These are phyloP conservation scores for Lithocarpus polystachyus DNA, from an alignment of 306 rosid genomes.

Conservation along the genomic window DNA sequence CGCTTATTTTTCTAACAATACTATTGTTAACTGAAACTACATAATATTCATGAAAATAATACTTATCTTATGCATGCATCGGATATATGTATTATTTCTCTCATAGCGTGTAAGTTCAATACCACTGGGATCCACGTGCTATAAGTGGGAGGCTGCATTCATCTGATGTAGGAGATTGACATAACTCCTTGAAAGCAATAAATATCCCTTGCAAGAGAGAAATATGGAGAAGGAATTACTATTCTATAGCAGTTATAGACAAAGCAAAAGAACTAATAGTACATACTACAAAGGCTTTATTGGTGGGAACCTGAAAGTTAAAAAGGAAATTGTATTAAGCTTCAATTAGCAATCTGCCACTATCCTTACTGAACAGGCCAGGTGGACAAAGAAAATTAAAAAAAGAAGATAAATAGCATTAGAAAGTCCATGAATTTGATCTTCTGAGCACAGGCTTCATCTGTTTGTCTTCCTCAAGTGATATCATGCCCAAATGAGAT, in stretches of 20 bases:
- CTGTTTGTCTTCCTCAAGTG: constrained; percentile 64
- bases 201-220: not conserved
- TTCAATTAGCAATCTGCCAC: not conserved
- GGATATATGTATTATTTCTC: too few species aligned
- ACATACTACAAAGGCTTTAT: not conserved
- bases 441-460: constrained; percentile 59
- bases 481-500: constrained; percentile 59
- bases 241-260: too few species aligned
- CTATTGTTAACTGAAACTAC: not conserved
- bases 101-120: too few species aligned
- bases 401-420: constrained; percentile 4
- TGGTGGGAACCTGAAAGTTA: not conserved
- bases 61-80: not conserved
- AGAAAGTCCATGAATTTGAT: constrained; percentile 62
- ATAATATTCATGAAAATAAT: not conserved
- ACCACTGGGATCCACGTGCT: too few species aligned
- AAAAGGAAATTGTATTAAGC: not conserved
- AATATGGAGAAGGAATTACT: not conserved
- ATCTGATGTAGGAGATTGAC: too few species aligned
- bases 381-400: not conserved
- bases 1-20: not conserved
- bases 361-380: not conserved
- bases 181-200: not conserved
- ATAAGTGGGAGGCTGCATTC: too few species aligned
- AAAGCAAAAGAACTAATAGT: not conserved